Evolutionary conservation across 148 eudicot species (phyloP), one percentile per base, ranked within the genome.

Genomic region (Arbutus unedo): DNA sequence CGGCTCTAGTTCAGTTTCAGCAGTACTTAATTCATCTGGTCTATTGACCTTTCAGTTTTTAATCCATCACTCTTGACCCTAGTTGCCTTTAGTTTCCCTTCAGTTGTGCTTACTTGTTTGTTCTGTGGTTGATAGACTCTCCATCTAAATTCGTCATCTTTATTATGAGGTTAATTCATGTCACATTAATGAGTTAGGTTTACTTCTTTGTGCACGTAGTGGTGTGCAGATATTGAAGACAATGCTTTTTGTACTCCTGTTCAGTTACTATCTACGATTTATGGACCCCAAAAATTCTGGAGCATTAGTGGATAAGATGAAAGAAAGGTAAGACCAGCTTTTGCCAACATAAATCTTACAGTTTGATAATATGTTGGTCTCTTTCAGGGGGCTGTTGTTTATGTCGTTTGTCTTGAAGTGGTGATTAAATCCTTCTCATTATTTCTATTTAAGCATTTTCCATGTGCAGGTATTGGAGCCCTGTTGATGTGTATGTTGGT

Each of bases 401-500:
- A 14, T 74, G 75, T 13, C 16, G 25, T 66, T 66, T 25, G 71
- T 8, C 43, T 25, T 43, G 11, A 66, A 66, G 4, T 66, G 77
- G 9, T 62, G n/a, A 76, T 54, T 50, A 11, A 15, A 19, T 68
- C 66, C 81, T 21, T 45, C 62, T 57, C 80, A 14, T 78, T 21
- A 10, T 11, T 53, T 74, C 75, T 62, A 70, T 76, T 78, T 78
- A 66, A 78, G 21, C 81, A 76, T 84, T 56, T 83, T 57, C 51
- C 47, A 70, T 80, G 54, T 88, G 66, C 90, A 96, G 99, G 88
- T 96, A 96, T 84, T 96, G 99, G 99, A 64, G 99, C 86, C 99
- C 95, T 75, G 99, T 96, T 86, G 99, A 96, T 93, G 93, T 96
- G 25, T 96, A 96, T 84, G 99, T 96, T 85, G 99, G 99, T 85